Conservation (phyloP, 768 basidiomycete species). For the Tylopilus rubrobrunneus region DNA sequence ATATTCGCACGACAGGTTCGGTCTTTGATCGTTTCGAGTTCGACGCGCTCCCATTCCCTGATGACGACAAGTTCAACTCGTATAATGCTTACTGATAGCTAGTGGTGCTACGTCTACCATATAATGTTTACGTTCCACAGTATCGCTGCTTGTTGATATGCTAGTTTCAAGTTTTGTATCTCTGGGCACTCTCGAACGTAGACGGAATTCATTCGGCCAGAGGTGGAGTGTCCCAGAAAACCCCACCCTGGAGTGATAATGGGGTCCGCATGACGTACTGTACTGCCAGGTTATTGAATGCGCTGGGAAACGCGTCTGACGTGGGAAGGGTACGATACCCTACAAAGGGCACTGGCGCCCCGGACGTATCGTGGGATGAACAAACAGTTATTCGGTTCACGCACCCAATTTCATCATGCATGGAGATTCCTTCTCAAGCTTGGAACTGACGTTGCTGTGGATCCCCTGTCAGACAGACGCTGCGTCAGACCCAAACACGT, state of each 20-base stretch:
- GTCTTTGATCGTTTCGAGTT: constrained; percentile 64
- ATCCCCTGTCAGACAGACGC: constrained; percentile 10
- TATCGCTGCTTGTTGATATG: constrained; percentile 25
- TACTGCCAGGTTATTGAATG: constrained; percentile 64
- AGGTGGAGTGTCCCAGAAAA: constrained; percentile 23
- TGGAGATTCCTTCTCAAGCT: constrained; percentile 48
- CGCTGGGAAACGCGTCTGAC: constrained; percentile 49
- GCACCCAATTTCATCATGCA: constrained; percentile 52
- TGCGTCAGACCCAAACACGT: not conserved
- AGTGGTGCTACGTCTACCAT: constrained; percentile 35
- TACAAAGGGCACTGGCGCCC: constrained; percentile 45
- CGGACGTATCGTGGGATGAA: constrained; percentile 11
- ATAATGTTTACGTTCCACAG: constrained; percentile 23
- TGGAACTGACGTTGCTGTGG: constrained; percentile 49
- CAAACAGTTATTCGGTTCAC: constrained; percentile 14
- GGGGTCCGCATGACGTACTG: constrained; percentile 41
- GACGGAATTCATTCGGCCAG: no score
- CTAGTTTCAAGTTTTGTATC: constrained; percentile 28
- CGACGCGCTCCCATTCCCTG: constrained; percentile 68
- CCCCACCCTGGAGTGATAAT: constrained; percentile 14
- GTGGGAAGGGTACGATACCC: constrained; percentile 46
- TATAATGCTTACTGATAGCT: constrained; percentile 68
- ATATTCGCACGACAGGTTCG: constrained; percentile 54
- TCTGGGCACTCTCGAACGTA: not conserved
- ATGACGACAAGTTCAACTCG: constrained; percentile 42